Evolutionary conservation across 2,329 filamentous ascomycete species (phyloP).

Genomic region (Penicillium sumatraense): DNA sequence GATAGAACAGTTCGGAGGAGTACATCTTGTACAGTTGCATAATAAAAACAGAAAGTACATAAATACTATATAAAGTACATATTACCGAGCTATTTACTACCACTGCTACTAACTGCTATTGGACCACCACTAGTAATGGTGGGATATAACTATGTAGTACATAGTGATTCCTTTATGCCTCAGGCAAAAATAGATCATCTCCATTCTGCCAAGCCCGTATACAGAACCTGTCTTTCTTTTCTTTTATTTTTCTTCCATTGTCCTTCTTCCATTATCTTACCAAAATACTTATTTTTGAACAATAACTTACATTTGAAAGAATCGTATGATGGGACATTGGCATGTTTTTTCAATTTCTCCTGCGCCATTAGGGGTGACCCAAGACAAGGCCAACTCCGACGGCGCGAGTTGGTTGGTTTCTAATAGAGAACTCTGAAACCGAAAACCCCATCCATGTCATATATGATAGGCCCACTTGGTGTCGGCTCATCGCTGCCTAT

Average conservation of each 20-base stretch:
- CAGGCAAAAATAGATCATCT: background rate
- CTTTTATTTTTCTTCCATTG: no score
- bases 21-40: no score
- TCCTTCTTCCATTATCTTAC: no score
- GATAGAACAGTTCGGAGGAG: background rate
- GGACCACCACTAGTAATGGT: no score
- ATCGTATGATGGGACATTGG: background rate
- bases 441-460: slow-evolving; percentile 6
- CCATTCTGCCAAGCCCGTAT: no score
- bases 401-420: slow-evolving; percentile 14
- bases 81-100: no score
- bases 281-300: no score
- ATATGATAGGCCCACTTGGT: slow-evolving; percentile 14
- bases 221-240: no score
- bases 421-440: slow-evolving; percentile 19
- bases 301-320: background rate
- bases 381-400: background rate
- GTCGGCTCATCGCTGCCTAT: slow-evolving; percentile 1
- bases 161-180: background rate
- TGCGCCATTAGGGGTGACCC: slow-evolving; percentile 3
- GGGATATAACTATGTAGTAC: background rate
- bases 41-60: background rate
- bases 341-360: background rate
- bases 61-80: no score
- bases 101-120: no score